Evolutionary conservation across 345 rosid genomes (phyloP).

Genomic region (Noccaea bulbosa): DNA sequence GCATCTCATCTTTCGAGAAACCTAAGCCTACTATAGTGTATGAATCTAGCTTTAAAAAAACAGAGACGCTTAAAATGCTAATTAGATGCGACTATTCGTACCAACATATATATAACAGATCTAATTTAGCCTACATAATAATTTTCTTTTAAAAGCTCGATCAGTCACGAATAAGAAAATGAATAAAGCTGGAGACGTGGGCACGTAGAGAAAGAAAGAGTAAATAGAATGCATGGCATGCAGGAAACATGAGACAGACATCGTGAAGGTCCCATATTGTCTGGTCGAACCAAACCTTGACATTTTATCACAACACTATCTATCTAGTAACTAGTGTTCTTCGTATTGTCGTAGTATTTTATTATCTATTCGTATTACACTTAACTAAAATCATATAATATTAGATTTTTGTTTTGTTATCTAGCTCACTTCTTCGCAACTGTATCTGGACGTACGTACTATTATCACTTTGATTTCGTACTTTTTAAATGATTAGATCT

Average conservation of each 20-base stretch:
- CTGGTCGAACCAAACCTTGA: constrained; percentile 42
- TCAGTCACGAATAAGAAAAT: constrained; percentile 18
- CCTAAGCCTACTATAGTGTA: constrained; percentile 14
- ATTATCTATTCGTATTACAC: constrained; percentile 20
- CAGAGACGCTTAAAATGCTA: constrained; percentile 27
- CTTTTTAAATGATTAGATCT: constrained; percentile 19
- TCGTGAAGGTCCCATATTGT: constrained; percentile 46
- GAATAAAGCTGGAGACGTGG: constrained; percentile 40
- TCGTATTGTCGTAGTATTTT: constrained; percentile 40
- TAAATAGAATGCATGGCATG: constrained; percentile 47
- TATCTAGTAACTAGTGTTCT: constrained; percentile 40
- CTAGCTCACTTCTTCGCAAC: constrained; percentile 30
- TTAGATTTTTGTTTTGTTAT: constrained; percentile 19
- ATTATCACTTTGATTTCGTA: constrained; percentile 30
- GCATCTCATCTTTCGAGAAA: constrained; percentile 36
- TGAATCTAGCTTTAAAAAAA: constrained; percentile 7
- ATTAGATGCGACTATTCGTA: background rate
- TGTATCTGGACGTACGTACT: constrained; percentile 41
- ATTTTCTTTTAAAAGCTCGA: constrained; percentile 11
- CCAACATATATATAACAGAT: too few relatives aligned
- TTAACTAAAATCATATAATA: constrained; percentile 16
- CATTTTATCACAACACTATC: constrained; percentile 42
- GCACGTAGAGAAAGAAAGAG: constrained; percentile 39
- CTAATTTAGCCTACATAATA: background rate
- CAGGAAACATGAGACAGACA: constrained; percentile 50